Base-by-base conservation (phyloP, 2,329 filamentous ascomycete species). In the Bretziella fagacearum region DNA sequence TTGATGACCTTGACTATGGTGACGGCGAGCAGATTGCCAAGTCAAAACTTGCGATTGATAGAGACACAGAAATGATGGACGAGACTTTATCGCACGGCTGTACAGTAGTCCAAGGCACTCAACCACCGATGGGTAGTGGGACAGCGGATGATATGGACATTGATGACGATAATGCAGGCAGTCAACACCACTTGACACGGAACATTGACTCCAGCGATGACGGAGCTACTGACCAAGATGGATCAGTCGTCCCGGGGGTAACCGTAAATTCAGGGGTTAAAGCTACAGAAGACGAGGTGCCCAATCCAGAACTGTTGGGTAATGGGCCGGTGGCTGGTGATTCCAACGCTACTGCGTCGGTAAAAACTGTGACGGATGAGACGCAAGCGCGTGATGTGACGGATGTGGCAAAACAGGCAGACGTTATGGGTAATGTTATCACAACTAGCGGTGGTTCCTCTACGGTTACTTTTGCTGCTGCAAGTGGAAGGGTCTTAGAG, bases 1-100 rank as follows among this genome's bases (percentile, higher is more conserved):
- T n/a, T n/a, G n/a, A 22, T 20, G 25, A 43, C 13, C 25, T 43
- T 8, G 40, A 43, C 20, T 43, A 43, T 20, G 40, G 40, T 15
- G 26, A 43, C 13, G 26, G 11, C n/a, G n/a, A n/a, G n/a, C n/a
- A n/a, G n/a, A n/a, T n/a, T n/a, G n/a, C n/a, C n/a, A n/a, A n/a
- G n/a, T n/a, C n/a, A n/a, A n/a, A n/a, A n/a, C n/a, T n/a, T n/a
- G n/a, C n/a, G n/a, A n/a, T n/a, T 15, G 18, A 23, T 18, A 8
- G 35, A 22, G 35, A 39, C n/a, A 13, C 23, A 5, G 20, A 20
- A 18, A 39, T 39, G 35, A 8, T 11, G 7, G 17, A 33, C 11
- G n/a, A 22, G n/a, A 22, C 8, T 2, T n/a, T n/a, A 20, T 5
- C 35, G 6, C 7, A 18, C 11, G 35, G 17, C 20, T 30, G 27